Conservation (phyloP, 2,329 filamentous ascomycete genomes). For the Cyclaneusma minus region DNA sequence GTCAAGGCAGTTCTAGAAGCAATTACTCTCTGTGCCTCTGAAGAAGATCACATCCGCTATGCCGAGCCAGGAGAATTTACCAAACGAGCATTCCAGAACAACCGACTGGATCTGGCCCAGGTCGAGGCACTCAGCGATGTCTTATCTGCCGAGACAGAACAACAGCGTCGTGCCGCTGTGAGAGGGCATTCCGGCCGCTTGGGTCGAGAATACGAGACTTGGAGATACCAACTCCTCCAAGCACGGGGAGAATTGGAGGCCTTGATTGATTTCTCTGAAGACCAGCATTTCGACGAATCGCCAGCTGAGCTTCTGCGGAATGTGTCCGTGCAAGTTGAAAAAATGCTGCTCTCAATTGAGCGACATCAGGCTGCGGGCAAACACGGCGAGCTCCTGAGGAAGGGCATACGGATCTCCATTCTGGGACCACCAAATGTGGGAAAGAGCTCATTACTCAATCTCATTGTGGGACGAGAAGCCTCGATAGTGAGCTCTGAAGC, state of each 20-base stretch:
- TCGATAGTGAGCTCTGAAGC: conserved; percentile 90
- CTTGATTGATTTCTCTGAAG: conserved; percentile 91
- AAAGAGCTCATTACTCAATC: conserved; percentile 87
- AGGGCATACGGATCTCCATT: conserved; percentile 73
- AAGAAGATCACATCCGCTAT: conserved; percentile 46
- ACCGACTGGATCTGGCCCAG: conserved; percentile 73
- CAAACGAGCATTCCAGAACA: conserved; percentile 75
- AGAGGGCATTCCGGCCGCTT: conserved; percentile 58
- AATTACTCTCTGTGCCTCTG: conserved; percentile 31
- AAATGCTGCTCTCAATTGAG: conserved; percentile 45
- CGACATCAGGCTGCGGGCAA: conserved; percentile 64
- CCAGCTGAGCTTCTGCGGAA: conserved; percentile 55
- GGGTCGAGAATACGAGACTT: conserved; percentile 63
- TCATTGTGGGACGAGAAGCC: conserved; percentile 78
- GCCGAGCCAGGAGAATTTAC: conserved; percentile 96
- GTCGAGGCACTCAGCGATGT: conserved; percentile 51
- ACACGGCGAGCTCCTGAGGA: conserved; percentile 67
- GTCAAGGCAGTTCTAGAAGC: conserved; percentile 73
- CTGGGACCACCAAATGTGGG: conserved; percentile 87
- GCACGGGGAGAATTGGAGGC: conserved; percentile 88
- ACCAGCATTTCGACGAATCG: conserved; percentile 91
- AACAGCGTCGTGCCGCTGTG: conserved; percentile 77
- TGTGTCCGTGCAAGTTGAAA: conserved; percentile 47
- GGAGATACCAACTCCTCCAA: conserved; percentile 62
- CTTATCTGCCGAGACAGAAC: conserved; percentile 65